phyloP scores from a whole-genome alignment of 83 land plant genomes.

The Diphasiastrum complanatum region DNA sequence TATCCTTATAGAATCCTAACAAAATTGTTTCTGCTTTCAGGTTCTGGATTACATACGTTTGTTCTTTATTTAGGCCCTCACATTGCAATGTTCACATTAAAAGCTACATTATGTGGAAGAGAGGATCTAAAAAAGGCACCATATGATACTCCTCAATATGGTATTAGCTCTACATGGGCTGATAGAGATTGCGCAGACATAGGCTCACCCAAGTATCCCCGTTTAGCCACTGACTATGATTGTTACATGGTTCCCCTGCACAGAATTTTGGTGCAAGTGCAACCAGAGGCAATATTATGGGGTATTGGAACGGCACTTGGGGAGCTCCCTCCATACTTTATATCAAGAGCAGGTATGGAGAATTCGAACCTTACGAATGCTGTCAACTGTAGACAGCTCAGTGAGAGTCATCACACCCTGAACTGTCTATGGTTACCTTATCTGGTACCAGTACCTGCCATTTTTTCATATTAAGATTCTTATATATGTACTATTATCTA shows the following conservation, averaged over 20 bases:
- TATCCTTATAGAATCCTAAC: background rate
- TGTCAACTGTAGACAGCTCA: background rate
- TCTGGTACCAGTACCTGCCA: too few relatives aligned
- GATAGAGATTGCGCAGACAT: constrained; percentile 59
- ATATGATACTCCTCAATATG: constrained; percentile 81
- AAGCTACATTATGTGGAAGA: constrained; percentile 81
- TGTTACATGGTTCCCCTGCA: constrained; percentile 56
- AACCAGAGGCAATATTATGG: constrained; percentile 88
- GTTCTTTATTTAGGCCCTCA: constrained; percentile 92
- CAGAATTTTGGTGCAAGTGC: constrained; percentile 71
- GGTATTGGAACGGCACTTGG: constrained; percentile 99
- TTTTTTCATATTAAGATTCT: too few relatives aligned
- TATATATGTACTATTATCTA: too few relatives aligned
- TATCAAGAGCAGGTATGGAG: constrained; percentile 78
- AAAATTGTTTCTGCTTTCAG: constrained; percentile 13
- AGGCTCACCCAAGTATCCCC: constrained; percentile 57
- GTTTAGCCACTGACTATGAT: constrained; percentile 23
- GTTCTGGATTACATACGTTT: constrained; percentile 94
- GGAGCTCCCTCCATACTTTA: constrained; percentile 97
- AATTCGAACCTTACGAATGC: background rate
- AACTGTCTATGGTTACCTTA: too few relatives aligned
- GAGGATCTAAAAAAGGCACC: constrained; percentile 76
- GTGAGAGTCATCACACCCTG: background rate
- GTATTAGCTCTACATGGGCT: constrained; percentile 67
- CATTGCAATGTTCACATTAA: constrained; percentile 71